phyloP scores from a whole-genome alignment of 2,329 filamentous ascomycete genomes.

The Phoma sp. region DNA sequence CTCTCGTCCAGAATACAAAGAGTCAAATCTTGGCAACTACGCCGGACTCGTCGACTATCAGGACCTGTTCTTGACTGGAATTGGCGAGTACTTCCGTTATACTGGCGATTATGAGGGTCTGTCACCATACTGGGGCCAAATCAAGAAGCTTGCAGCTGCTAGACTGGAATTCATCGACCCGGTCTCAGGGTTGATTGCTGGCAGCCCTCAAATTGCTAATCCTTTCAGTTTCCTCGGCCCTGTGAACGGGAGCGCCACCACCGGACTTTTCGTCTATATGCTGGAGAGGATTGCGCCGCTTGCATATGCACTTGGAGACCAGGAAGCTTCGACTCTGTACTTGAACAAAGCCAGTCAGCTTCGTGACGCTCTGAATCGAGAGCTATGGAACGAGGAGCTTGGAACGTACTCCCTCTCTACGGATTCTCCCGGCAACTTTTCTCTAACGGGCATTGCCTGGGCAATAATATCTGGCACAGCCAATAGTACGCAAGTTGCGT shows the following conservation, averaged over 20 bases:
- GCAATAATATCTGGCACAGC: constrained; percentile 44
- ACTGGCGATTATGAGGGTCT: constrained; percentile 27
- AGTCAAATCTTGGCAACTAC: not conserved
- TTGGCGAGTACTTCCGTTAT: constrained; percentile 36
- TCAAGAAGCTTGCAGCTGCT: constrained; percentile 29
- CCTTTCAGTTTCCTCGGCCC: constrained; percentile 33
- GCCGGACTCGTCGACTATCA: constrained; percentile 38
- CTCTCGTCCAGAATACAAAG: constrained; percentile 9
- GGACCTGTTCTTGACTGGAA: constrained; percentile 35
- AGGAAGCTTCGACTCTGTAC: constrained; percentile 22
- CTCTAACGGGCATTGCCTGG: constrained; percentile 43
- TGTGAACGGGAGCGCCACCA: constrained; percentile 37
- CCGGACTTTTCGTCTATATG: constrained; percentile 33
- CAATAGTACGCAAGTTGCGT: constrained; percentile 36
- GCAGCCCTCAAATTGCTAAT: constrained; percentile 4
- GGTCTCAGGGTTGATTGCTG: constrained; percentile 31
- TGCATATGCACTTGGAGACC: constrained; percentile 41
- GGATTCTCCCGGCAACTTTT: constrained; percentile 36
- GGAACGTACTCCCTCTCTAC: constrained; percentile 43
- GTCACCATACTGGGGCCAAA: constrained; percentile 27
- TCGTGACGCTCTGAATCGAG: constrained; percentile 33
- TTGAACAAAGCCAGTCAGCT: constrained; percentile 25
- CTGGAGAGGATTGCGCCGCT: constrained; percentile 34
- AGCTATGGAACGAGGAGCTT: constrained; percentile 42
- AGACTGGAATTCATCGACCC: constrained; percentile 36